Evolutionary conservation across 371 early-diverging fungal genomes (phyloP).

Genomic region (Haplosporangium sp.): DNA sequence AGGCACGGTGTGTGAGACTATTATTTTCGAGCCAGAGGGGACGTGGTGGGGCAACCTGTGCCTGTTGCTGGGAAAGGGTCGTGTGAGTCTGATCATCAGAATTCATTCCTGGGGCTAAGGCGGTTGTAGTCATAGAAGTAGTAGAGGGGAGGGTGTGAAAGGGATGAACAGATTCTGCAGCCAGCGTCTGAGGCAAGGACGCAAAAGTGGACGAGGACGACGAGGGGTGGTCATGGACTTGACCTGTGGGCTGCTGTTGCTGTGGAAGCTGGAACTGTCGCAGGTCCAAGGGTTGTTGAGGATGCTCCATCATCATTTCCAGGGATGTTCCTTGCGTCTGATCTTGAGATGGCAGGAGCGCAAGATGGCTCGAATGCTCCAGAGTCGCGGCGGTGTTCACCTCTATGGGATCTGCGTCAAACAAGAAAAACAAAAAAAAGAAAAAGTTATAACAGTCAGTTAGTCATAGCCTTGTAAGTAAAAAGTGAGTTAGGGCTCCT

Average conservation of each 20-base stretch:
- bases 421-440: neutral
- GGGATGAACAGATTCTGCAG: constrained; percentile 28
- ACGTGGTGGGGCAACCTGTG: constrained; percentile 11
- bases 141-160: constrained; percentile 11
- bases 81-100: constrained; percentile 21
- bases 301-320: constrained; percentile 55
- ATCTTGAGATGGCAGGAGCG: constrained; percentile 5
- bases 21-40: constrained; percentile 40
- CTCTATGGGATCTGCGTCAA: constrained; percentile 17
- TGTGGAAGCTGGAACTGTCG: constrained; percentile 41
- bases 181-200: constrained; percentile 7
- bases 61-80: constrained; percentile 18
- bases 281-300: constrained; percentile 46
- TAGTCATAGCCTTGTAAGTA: too few species aligned
- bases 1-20: constrained; percentile 36
- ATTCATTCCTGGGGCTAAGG: constrained; percentile 11
- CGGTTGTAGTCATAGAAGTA: constrained; percentile 4
- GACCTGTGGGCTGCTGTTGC: constrained; percentile 12
- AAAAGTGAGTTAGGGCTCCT: too few species aligned
- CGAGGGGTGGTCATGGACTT: constrained; percentile 1
- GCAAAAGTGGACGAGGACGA: constrained; percentile 6
- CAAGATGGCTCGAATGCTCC: constrained; percentile 1
- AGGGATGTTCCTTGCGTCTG: constrained; percentile 7
- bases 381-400: constrained; percentile 3
- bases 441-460: too few species aligned